Percentiles rank a stretch among this genome's conserved stretches.
Conservation (phyloP, 495 filamentous ascomycete genomes). For the Podospora pseudopauciseta region DNA sequence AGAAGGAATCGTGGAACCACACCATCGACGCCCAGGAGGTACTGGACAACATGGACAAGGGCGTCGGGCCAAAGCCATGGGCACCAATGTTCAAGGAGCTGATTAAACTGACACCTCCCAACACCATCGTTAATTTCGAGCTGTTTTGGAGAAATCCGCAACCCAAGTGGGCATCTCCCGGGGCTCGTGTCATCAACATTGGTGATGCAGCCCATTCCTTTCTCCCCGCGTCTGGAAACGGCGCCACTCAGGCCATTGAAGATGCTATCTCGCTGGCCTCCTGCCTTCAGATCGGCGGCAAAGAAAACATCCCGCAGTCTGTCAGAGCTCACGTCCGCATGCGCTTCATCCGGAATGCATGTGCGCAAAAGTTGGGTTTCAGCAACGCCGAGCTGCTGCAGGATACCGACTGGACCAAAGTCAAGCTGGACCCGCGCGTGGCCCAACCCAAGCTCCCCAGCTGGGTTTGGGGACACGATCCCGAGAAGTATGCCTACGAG, state of each 20-base stretch:
- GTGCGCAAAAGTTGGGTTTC: conserved; percentile 55
- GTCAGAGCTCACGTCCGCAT: conserved; percentile 49
- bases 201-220: conserved; percentile 70
- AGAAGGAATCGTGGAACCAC: conserved; percentile 51
- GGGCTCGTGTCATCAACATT: conserved; percentile 57
- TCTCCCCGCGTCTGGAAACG: conserved; percentile 62
- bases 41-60: conserved; percentile 49
- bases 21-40: conserved; percentile 54
- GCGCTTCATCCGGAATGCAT: conserved; percentile 54
- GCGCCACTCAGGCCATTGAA: conserved; percentile 68
- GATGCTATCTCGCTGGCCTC: conserved; percentile 62
- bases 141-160: conserved; percentile 64
- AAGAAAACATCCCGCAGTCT: conserved; percentile 54
- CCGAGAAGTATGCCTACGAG: conserved; percentile 54
- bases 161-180: conserved; percentile 59
- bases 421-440: conserved; percentile 49
- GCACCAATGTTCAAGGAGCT: conserved; percentile 53
- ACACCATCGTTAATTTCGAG: conserved; percentile 63
- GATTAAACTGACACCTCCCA: conserved; percentile 53
- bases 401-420: conserved; percentile 56
- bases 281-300: conserved; percentile 56
- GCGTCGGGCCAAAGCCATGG: conserved; percentile 44
- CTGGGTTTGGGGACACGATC: conserved; percentile 56
- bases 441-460: conserved; percentile 49
- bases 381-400: conserved; percentile 54